Evolutionary conservation across 2,329 filamentous ascomycete species (phyloP), one percentile per base, ranked within the genome.

Genomic region (Apiospora marii): DNA sequence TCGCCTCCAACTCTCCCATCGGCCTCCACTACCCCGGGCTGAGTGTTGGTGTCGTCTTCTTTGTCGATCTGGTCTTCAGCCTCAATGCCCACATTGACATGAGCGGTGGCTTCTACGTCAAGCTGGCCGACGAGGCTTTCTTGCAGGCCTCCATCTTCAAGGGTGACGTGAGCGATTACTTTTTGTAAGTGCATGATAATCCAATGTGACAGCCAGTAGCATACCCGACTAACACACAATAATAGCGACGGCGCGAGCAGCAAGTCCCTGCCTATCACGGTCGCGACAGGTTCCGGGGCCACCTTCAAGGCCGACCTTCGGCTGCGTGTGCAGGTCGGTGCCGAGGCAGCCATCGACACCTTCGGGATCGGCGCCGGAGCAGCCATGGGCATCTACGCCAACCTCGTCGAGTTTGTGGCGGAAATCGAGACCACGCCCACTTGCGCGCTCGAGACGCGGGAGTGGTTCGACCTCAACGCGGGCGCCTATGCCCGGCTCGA

Each of bases 351-450:
- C 4, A 76, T 79, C 70, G 74, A 77, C 51, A 76, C 78, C 13
- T 71, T 80, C 37, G 71, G 68, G 34, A 74, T 83, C 73, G 82
- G 82, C 51, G 82, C 85, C 34, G 85, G 83, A 74, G 83, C 85
- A 44, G 83, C 84, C 75, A 74, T 86, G 22, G 82, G 82, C 61
- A 80, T 89, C 61, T 89, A 83, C 77, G 84, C 85, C 73, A 86
- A 90, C 80, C 78, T 91, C 10, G 83, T 88, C 27, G 85, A 90
- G 76, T 88, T 90, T 78, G 83, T 85, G 71, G 82, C 83, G 73
- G 78, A 81, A 70, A 80, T 86, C 71, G 81, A 83, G 67, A 77
- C 75, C 43, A 81, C 80, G 5, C 78, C 80, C 13, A 70, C 75
- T 67, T 86, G 85, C 76, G 30, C 3, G 6, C 81, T 78, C 43